Evolutionary conservation across 2,329 filamentous ascomycete genomes (phyloP).

Genomic region (Fusarium sambucinum): DNA sequence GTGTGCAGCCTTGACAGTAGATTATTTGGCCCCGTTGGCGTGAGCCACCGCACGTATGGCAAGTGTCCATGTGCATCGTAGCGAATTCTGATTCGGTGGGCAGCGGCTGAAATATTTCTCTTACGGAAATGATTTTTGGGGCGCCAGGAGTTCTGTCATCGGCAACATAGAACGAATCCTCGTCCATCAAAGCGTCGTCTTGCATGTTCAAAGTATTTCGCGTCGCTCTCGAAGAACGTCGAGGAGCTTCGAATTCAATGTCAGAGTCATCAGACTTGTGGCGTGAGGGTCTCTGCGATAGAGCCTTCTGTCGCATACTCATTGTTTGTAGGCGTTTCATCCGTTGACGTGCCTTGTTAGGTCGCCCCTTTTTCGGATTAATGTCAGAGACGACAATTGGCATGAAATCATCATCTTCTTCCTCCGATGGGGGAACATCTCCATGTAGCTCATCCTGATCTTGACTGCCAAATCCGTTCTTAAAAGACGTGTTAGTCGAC

Average conservation of each 20-base stretch:
- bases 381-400: constrained; percentile 56
- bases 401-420: constrained; percentile 53
- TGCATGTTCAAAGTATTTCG: constrained; percentile 59
- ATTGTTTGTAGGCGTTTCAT: constrained; percentile 38
- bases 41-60: constrained; percentile 73
- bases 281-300: constrained; percentile 12
- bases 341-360: constrained; percentile 37
- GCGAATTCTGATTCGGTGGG: constrained; percentile 74
- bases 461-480: constrained; percentile 38
- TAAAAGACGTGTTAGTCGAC: constrained; percentile 45
- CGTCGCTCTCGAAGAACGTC: constrained; percentile 63
- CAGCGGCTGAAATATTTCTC: constrained; percentile 78
- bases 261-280: constrained; percentile 55
- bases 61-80: constrained; percentile 75
- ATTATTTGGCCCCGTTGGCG: constrained; percentile 75
- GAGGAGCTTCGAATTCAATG: constrained; percentile 66
- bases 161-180: constrained; percentile 66
- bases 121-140: constrained; percentile 72
- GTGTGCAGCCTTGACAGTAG: constrained; percentile 90
- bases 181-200: constrained; percentile 68
- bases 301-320: constrained; percentile 26
- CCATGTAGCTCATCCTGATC: constrained; percentile 53
- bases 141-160: constrained; percentile 60
- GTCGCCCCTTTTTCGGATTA: constrained; percentile 41
- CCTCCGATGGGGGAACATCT: constrained; percentile 49